Evolutionary conservation across 106 monocot genomes (phyloP).

Genomic region (Xerophyta viscosa): DNA sequence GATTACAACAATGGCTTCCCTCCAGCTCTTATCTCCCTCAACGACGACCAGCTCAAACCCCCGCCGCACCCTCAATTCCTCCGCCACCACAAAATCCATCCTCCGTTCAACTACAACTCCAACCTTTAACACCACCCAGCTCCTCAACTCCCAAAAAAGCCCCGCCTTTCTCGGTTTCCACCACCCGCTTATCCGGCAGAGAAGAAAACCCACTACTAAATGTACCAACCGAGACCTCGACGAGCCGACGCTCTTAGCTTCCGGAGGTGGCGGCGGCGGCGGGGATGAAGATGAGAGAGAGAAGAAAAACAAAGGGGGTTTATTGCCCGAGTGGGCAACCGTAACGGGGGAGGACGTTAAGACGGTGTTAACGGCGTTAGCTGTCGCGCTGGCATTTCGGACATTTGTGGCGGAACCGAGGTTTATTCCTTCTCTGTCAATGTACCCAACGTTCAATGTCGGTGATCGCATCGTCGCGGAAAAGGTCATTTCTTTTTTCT

Average conservation of each 20-base stretch:
- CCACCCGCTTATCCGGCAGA: background rate
- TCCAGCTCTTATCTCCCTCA: background rate
- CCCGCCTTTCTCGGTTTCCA: conserved; percentile 4
- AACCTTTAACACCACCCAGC: conserved; percentile 6
- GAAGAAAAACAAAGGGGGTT: conserved; percentile 36
- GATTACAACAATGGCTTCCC: background rate
- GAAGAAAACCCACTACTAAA: background rate
- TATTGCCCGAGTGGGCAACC: conserved; percentile 68
- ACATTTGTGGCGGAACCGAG: conserved; percentile 90
- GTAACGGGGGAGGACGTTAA: conserved; percentile 74
- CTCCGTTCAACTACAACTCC: conserved; percentile 3
- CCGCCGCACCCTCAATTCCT: background rate
- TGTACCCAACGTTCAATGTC: conserved; percentile 95
- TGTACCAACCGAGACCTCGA: background rate
- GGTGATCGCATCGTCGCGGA: conserved; percentile 95
- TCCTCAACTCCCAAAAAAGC: background rate
- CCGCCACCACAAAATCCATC: background rate
- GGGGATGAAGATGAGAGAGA: conserved; percentile 28
- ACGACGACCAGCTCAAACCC: background rate
- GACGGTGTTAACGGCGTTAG: conserved; percentile 75
- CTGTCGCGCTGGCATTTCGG: conserved; percentile 72
- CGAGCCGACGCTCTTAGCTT: background rate
- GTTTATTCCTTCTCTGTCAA: conserved; percentile 92
- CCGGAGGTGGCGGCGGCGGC: background rate
- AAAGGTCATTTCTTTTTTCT: conserved; percentile 35